Base-by-base conservation (phyloP, 1,284 basidiomycete genomes). In the Limonomyces culmigenus region DNA sequence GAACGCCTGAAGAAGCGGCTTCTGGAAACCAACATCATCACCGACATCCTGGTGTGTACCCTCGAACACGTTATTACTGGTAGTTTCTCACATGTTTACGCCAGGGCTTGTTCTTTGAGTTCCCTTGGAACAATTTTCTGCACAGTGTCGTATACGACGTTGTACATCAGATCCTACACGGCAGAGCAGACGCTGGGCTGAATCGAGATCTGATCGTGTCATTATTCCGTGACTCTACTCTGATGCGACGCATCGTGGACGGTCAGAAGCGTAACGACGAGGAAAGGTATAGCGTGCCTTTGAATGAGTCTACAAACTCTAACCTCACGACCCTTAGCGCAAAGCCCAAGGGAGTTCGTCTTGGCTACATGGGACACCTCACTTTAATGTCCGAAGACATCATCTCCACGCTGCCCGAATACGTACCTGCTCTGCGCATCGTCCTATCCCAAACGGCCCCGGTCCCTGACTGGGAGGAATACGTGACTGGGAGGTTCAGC, bases 121-220 rank as follows among this genome's bases (percentile, higher is more conserved):
- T 83, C 48, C 89, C 91, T 0, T 91, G 88, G 81, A 97, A 98
- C 61, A 97, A 98, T 52, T 97, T 98, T 53, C 59, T 98, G 30
- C 95, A 99, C 54, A 92, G 89, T 48, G 83, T 93, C 12, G 89
- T 96, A 13, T 98, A 98, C 52, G 95, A 98, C 54, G 65, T 97
- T 34, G 66, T 98, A 2, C 93, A 97, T 52, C 95, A 98, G 53
- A 83, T 96, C 34, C 68, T 99, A 43, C 93, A 86, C 11, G 91
- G 91, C 12, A 68, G 74, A 23, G 64, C 88, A 27, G 76, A 87
- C 19, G 63, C 62, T 18, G 79, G 81, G 1, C 64, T 72, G 39
- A 93, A 91, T 49, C 71, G 83, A 33, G 77, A 89, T 44, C 63
- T 95, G 16, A 77, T 77, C 8, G 60, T 89, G 10, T 67, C 81